Conservation (phyloP, 441 rosid genomes). For the Brassica hybrid region DNA sequence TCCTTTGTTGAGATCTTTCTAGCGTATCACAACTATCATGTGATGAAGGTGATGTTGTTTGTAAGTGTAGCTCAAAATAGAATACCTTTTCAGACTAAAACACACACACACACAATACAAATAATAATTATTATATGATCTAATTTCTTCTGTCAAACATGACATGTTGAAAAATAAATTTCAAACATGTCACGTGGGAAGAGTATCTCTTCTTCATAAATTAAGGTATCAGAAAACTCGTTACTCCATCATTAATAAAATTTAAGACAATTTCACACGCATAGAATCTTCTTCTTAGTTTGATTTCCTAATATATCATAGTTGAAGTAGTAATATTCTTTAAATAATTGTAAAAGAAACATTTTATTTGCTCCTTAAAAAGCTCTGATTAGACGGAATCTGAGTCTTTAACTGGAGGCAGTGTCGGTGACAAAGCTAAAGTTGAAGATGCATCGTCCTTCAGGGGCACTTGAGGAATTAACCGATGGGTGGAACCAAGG, state of each 20-base stretch:
- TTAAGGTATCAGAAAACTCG: slow-evolving; percentile 37
- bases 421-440: slow-evolving; percentile 38
- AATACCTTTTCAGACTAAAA: slow-evolving; percentile 11
- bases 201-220: slow-evolving; percentile 42
- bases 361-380: slow-evolving; percentile 2
- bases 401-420: slow-evolving; percentile 9
- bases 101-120: background rate
- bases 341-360: slow-evolving; percentile 3
- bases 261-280: slow-evolving; percentile 34
- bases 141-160: background rate
- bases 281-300: slow-evolving; percentile 38
- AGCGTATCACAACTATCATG: slow-evolving; percentile 23
- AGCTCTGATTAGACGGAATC: slow-evolving; percentile 19
- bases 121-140: background rate
- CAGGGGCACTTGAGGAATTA: slow-evolving; percentile 2
- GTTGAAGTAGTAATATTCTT: background rate
- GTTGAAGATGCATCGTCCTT: slow-evolving; percentile 10
- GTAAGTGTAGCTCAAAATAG: slow-evolving; percentile 27
- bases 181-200: slow-evolving; percentile 20
- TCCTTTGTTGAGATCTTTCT: slow-evolving; percentile 3
- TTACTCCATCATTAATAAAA: slow-evolving; percentile 10
- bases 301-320: slow-evolving; percentile 2
- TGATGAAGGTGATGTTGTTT: slow-evolving; percentile 24
- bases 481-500: background rate
- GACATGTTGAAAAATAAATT: background rate